Percentiles rank a stretch among this genome's conserved stretches.
Conservation (phyloP, 1,284 basidiomycete species). For the Leccinum pallidistipes region DNA sequence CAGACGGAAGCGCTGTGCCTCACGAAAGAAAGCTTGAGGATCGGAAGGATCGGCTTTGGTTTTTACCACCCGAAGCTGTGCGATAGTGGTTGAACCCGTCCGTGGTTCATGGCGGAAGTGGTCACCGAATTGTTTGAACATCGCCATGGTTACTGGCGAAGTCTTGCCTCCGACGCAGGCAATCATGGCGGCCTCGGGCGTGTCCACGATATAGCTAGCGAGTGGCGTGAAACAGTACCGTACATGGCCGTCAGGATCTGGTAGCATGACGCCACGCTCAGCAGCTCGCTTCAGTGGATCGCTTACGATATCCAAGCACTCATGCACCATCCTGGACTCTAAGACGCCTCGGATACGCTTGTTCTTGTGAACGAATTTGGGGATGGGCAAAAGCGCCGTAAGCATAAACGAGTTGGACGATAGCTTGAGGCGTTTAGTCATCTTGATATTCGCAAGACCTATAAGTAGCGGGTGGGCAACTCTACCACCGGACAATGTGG, state of each 20-base stretch:
- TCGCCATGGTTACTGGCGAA: background rate
- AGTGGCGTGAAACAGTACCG: background rate
- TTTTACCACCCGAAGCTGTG: background rate
- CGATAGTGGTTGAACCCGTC: background rate
- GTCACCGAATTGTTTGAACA: background rate
- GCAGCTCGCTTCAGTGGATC: background rate
- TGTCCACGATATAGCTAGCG: background rate
- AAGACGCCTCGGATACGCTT: background rate
- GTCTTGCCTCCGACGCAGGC: background rate
- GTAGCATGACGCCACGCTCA: background rate
- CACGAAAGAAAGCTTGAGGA: background rate
- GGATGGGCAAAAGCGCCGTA: background rate
- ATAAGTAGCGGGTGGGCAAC: too few species aligned
- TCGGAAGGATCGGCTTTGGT: background rate
- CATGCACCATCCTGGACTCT: background rate
- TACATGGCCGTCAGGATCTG: background rate
- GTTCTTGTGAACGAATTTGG: background rate
- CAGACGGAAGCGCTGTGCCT: too few species aligned
- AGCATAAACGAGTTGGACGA: background rate
- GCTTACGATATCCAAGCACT: background rate
- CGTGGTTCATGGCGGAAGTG: background rate
- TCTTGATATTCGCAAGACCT: background rate
- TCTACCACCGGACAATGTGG: too few species aligned
- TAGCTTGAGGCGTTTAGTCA: background rate
- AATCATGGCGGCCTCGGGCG: too few species aligned